These are phyloP conservation scores for Penicillium thymicola DNA, from an alignment of 2,329 filamentous ascomycete species.

Conservation along the genomic window DNA sequence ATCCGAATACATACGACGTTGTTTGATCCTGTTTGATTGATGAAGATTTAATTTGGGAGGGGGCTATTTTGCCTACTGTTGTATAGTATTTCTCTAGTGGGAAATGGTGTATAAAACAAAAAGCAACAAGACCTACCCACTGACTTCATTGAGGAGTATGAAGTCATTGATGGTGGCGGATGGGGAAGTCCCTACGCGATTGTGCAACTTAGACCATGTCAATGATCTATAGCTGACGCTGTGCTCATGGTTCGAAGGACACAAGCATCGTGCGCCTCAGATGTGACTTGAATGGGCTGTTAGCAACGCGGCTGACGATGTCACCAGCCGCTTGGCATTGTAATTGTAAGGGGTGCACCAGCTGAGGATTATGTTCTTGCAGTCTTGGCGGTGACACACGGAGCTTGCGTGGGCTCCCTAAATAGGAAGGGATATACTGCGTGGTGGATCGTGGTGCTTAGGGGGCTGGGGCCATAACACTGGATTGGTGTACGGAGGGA, in stretches of 20 bases:
- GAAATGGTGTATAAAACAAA: not conserved
- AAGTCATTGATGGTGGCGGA: not conserved
- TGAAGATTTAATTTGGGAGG: not conserved
- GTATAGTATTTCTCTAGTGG: not conserved
- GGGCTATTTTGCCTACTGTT: not conserved
- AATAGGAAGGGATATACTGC: constrained; percentile 1
- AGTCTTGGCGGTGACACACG: constrained; percentile 1
- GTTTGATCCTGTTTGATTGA: not conserved
- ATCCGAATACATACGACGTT: not conserved
- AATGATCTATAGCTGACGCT: not conserved
- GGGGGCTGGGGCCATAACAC: not conserved
- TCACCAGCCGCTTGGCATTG: not conserved
- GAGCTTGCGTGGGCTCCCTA: constrained; percentile 5
- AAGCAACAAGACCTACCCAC: not conserved
- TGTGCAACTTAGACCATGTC: not conserved
- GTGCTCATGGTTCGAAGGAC: not conserved
- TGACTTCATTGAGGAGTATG: not conserved
- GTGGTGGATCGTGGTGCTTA: not conserved
- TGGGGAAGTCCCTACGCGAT: not conserved
- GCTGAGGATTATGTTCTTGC: not conserved
- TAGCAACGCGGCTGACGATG: not conserved
- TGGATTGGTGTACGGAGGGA: no score
- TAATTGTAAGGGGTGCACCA: not conserved
- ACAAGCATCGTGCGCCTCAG: not conserved
- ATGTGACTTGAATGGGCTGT: not conserved